Conservation (phyloP, 352 stramenopile genomes). For the Pythium angustatum region DNA sequence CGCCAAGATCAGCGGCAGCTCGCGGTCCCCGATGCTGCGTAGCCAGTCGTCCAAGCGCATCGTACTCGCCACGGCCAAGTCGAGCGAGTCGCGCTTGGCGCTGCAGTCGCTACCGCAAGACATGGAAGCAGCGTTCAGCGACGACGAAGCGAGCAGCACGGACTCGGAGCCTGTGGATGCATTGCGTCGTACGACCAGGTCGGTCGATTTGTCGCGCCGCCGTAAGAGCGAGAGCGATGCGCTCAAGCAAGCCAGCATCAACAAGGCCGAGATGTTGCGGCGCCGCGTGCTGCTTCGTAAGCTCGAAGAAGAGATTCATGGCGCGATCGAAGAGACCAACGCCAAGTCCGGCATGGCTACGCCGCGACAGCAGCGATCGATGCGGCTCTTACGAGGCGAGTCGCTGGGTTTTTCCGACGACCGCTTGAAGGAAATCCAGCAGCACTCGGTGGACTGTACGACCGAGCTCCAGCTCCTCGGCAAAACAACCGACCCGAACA, state of each 20-base stretch:
- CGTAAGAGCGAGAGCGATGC: conserved; percentile 77
- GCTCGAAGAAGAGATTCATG: conserved; percentile 72
- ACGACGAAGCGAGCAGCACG: conserved; percentile 29
- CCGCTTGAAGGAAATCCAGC: conserved; percentile 52
- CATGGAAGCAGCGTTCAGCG: conserved; percentile 27
- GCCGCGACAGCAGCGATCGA: conserved; percentile 13
- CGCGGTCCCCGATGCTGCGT: conserved; percentile 6
- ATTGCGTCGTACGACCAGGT: conserved; percentile 9
- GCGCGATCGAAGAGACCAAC: conserved; percentile 61
- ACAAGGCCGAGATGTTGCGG: conserved; percentile 63
- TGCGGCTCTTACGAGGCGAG: conserved; percentile 29
- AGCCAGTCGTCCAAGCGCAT: conserved; percentile 14
- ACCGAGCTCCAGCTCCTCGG: conserved; percentile 56
- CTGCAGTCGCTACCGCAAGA: conserved; percentile 14
- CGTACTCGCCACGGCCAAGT: neutral
- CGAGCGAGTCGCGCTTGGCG: conserved; percentile 3
- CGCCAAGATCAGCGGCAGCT: conserved; percentile 6
- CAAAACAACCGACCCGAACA: conserved; percentile 9
- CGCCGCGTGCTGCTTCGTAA: conserved; percentile 65
- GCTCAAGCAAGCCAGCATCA: conserved; percentile 47
- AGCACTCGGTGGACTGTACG: conserved; percentile 60
- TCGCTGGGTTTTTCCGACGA: conserved; percentile 47
- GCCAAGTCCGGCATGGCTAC: conserved; percentile 4
- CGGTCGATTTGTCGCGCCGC: conserved; percentile 38
- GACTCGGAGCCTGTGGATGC: conserved; percentile 29